Evolutionary conservation across 2,329 filamentous ascomycete species (phyloP).

Genomic region (Cladosporium sp.): DNA sequence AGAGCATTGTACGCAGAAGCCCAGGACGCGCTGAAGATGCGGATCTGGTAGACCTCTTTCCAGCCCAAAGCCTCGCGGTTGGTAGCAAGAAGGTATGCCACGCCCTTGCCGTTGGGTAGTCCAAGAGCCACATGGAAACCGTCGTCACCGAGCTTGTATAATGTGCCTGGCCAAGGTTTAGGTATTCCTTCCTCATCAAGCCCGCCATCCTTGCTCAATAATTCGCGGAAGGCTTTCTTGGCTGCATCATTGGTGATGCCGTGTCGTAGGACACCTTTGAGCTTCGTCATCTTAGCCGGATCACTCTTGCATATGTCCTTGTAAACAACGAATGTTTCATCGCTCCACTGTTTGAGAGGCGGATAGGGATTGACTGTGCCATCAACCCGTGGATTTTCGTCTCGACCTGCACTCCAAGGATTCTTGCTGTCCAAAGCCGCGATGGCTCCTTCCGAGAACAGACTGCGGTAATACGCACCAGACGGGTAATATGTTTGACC

Average conservation of each 20-base stretch:
- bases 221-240: constrained; percentile 1
- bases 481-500: constrained; percentile 3
- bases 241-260: not conserved
- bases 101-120: constrained; percentile 8
- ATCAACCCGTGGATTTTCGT: constrained; percentile 1
- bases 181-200: not conserved
- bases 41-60: constrained; percentile 12
- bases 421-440: constrained; percentile 6
- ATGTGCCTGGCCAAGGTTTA: constrained; percentile 4
- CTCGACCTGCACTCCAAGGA: constrained; percentile 1
- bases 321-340: constrained; percentile 10
- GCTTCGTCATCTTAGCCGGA: constrained; percentile 1
- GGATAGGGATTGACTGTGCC: not conserved
- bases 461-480: constrained; percentile 3
- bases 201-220: not conserved
- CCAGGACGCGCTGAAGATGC: constrained; percentile 10
- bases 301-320: constrained; percentile 7
- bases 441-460: constrained; percentile 3
- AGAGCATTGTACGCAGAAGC: constrained; percentile 2
- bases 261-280: constrained; percentile 5
- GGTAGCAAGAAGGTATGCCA: constrained; percentile 11
- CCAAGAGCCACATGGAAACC: constrained; percentile 8
- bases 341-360: constrained; percentile 11
- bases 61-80: constrained; percentile 8
- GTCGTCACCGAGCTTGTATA: constrained; percentile 9